Base-by-base conservation (phyloP, 352 stramenopile species). In the Globisporangium middletonii region DNA sequence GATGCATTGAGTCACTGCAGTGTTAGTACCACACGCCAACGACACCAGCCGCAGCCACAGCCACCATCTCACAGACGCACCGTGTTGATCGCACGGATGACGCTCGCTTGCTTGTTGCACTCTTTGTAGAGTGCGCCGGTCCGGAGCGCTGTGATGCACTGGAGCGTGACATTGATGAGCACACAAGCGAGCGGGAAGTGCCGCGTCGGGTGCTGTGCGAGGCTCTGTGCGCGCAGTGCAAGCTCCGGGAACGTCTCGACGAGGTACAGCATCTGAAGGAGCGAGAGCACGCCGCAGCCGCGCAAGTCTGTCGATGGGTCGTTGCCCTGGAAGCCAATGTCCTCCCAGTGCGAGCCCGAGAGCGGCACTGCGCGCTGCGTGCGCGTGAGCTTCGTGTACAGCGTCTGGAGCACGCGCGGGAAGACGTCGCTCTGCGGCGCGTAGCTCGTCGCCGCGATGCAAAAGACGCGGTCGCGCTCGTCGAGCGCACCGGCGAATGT, bases 291-390 rank as follows among this genome's bases (percentile, higher is more conserved):
- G 33, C 89, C 86, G 37, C 86, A 91, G 19, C 82, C 83, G 28
- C 88, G 82, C 26, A 97, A 67, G 59, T 97, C 89, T 1, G 87
- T 97, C 1, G 87, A 76, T 5, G 89, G 89, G 57, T 97, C 88
- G 7, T 52, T 77, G 27, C 88, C 89, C 59, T 97, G 89, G 57
- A 97, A 97, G 16, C 89, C 89, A 33, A 97, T 82, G 9, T 73
- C 68, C 61, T 96, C 87, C 89, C 88, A 97, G 60, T 96, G 86
- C 15, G 62, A 59, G 16, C 86, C 85, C 3, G 77, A 77, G 11
- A 88, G 71, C 18, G 71, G 57, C 33, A 84, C 69, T 13, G 83
- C 71, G 12, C 61, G 59, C 12, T 55, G 28, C 0, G 23, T 72
- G 50, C 63, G 68, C 8, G 62, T 68, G 26, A 92, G 56, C 26